These are phyloP conservation scores for Hypocreales sp. DNA, from an alignment of 2,329 filamentous ascomycete species.

Conservation along the genomic window DNA sequence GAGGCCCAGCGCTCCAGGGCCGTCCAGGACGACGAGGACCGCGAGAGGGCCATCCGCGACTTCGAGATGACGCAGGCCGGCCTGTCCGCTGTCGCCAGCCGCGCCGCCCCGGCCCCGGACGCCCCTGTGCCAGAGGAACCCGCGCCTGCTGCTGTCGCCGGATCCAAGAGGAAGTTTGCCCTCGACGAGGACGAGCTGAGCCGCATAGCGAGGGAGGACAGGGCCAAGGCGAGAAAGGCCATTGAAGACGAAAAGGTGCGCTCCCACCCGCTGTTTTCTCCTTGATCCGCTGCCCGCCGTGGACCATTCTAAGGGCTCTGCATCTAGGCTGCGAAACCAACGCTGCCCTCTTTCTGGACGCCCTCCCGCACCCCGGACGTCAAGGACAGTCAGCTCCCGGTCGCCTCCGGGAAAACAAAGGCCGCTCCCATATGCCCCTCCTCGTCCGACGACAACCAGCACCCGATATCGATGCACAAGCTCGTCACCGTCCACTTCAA, in stretches of 20 bases:
- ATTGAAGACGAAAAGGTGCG: slow-evolving; percentile 57
- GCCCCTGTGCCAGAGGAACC: background rate
- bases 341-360: slow-evolving; percentile 83
- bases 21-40: slow-evolving; percentile 52
- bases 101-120: slow-evolving; percentile 12
- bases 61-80: slow-evolving; percentile 80
- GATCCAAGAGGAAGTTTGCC: slow-evolving; percentile 54
- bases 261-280: no score
- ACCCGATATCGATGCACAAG: slow-evolving; percentile 63
- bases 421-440: slow-evolving; percentile 61
- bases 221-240: slow-evolving; percentile 50
- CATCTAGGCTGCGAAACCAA: slow-evolving; percentile 43
- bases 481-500: slow-evolving; percentile 66
- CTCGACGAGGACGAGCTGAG: slow-evolving; percentile 64
- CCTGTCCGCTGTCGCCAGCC: slow-evolving; percentile 25
- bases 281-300: no score
- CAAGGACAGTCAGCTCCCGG: slow-evolving; percentile 30
- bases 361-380: slow-evolving; percentile 60
- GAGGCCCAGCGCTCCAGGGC: slow-evolving; percentile 46
- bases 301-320: slow-evolving; percentile 3
- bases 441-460: slow-evolving; percentile 48
- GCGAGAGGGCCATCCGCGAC: slow-evolving; percentile 54
- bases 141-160: slow-evolving; percentile 4
- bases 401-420: slow-evolving; percentile 47
- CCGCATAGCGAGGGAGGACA: slow-evolving; percentile 54